Evolutionary conservation across 768 basidiomycete genomes (phyloP).

Genomic region (Boletus rubroflammeus): DNA sequence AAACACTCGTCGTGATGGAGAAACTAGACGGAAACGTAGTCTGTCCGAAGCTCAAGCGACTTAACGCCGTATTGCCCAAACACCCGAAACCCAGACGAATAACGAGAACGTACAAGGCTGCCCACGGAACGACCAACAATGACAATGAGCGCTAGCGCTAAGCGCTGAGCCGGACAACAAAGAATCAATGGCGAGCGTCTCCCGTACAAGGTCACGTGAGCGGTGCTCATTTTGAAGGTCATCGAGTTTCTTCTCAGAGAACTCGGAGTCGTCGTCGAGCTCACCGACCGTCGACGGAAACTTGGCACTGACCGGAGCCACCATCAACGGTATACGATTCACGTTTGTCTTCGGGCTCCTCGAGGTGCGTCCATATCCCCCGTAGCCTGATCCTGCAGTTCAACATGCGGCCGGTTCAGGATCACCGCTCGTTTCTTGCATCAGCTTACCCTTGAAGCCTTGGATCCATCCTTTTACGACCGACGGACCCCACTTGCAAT

Average conservation of each 20-base stretch:
- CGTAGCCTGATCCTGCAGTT: background rate
- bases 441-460: constrained; percentile 1
- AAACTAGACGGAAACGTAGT: background rate
- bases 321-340: background rate
- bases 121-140: background rate
- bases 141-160: too few species aligned
- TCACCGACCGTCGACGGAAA: constrained; percentile 4
- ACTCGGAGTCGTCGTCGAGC: constrained; percentile 10
- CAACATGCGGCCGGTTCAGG: background rate
- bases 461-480: constrained; percentile 7
- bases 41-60: background rate
- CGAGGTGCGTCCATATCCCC: constrained; percentile 10
- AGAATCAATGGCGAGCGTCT: background rate
- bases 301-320: background rate
- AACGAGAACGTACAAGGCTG: background rate
- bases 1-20: constrained; percentile 17
- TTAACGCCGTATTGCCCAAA: background rate
- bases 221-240: constrained; percentile 10
- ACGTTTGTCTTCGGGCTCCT: background rate
- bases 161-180: background rate
- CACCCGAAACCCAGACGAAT: background rate
- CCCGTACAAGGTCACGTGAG: constrained; percentile 18
- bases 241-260: constrained; percentile 2
- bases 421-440: constrained; percentile 5
- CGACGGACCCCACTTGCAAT: constrained; percentile 5